These are phyloP conservation scores for Artemisia annua DNA, from an alignment of 129 eudicot genomes.

Conservation along the genomic window DNA sequence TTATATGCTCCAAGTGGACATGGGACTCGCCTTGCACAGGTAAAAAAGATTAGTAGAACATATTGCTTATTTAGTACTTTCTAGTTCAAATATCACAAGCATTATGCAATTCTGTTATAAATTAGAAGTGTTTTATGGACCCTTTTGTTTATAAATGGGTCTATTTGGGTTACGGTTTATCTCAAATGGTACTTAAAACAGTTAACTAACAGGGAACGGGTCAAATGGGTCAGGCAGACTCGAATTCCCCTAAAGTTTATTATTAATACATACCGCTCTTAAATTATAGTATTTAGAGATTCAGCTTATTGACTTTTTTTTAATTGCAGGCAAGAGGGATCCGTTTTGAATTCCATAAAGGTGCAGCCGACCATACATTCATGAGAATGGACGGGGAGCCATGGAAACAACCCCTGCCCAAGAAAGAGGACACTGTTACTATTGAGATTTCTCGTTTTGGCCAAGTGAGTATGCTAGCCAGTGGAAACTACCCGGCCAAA, in stretches of 20 bases:
- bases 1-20: constrained; percentile 83
- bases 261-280: no score
- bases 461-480: constrained; percentile 63
- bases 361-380: constrained; percentile 58
- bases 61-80: not conserved
- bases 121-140: no score
- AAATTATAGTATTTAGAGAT: not conserved
- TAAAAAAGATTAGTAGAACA: constrained; percentile 1
- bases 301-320: not conserved
- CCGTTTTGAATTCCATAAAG: constrained; percentile 64
- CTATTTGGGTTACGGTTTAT: no score
- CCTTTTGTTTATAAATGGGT: no score
- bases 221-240: no score
- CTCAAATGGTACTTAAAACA: no score
- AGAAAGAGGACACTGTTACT: constrained; percentile 54
- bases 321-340: constrained; percentile 49
- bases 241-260: no score
- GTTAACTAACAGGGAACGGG: no score
- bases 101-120: no score
- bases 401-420: constrained; percentile 81
- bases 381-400: constrained; percentile 89
- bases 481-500: constrained; percentile 39
- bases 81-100: no score
- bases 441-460: constrained; percentile 64
- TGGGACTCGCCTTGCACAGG: constrained; percentile 99